phyloP scores from a whole-genome alignment of 2,329 filamentous ascomycete genomes.

The Aspergillus brasiliensis region DNA sequence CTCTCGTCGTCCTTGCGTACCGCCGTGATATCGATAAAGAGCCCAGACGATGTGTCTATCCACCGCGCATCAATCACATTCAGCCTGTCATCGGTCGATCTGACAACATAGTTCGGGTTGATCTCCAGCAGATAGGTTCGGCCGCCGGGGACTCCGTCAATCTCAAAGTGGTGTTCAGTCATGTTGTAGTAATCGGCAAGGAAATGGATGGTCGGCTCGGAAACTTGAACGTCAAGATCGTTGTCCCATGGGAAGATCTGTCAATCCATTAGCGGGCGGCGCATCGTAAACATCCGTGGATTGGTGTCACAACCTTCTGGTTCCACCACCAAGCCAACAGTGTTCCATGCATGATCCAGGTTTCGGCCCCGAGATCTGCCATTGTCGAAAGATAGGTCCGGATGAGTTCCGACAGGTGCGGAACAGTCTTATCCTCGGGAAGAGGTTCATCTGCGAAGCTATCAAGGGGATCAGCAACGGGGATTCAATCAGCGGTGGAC shows the following conservation, averaged over 20 bases:
- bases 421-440: conserved; percentile 49
- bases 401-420: conserved; percentile 55
- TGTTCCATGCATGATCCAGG: conserved; percentile 66
- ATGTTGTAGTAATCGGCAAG: conserved; percentile 64
- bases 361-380: conserved; percentile 58
- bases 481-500: background rate
- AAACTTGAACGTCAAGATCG: conserved; percentile 62
- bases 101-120: conserved; percentile 57
- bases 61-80: conserved; percentile 64
- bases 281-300: background rate
- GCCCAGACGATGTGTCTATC: conserved; percentile 61
- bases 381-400: conserved; percentile 60
- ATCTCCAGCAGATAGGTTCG: conserved; percentile 60
- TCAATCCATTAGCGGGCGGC: conserved; percentile 10
- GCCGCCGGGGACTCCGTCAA: conserved; percentile 37
- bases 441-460: conserved; percentile 54
- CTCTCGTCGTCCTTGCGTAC: conserved; percentile 51
- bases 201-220: conserved; percentile 57
- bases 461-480: conserved; percentile 16
- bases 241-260: conserved; percentile 64
- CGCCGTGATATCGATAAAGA: conserved; percentile 65
- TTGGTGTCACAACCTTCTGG: conserved; percentile 41
- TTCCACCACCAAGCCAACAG: conserved; percentile 67
- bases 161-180: conserved; percentile 56
- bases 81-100: conserved; percentile 47